A percentile compares a stretch with the other conserved stretches of the same genome.
These are phyloP conservation scores for Agrocybe chaxingu DNA, from an alignment of 768 basidiomycete genomes.

Conservation along the genomic window DNA sequence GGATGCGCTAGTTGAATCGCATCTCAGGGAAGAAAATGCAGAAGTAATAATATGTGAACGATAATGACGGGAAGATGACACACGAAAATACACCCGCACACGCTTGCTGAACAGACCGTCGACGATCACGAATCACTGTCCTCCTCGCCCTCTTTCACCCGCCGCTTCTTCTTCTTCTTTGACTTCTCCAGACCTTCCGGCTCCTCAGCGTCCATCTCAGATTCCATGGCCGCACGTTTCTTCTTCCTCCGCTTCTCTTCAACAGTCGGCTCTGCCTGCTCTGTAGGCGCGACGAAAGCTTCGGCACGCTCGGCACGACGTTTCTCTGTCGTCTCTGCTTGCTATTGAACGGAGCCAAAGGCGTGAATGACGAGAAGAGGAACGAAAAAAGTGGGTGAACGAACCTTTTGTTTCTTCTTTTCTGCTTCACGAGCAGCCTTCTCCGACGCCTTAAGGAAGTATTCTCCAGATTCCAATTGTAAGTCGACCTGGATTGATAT, in stretches of 20 bases:
- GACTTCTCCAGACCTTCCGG: constrained; percentile 30
- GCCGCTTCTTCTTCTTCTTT: constrained; percentile 32
- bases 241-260: constrained; percentile 69
- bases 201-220: constrained; percentile 31
- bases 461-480: constrained; percentile 95
- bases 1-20: too few relatives aligned
- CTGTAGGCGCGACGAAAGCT: constrained; percentile 85
- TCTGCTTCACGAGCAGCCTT: constrained; percentile 75
- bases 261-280: constrained; percentile 67
- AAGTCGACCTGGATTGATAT: constrained; percentile 65
- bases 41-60: not conserved
- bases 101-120: not conserved
- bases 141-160: constrained; percentile 22
- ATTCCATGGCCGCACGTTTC: constrained; percentile 37
- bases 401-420: constrained; percentile 74
- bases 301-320: constrained; percentile 80
- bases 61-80: not conserved
- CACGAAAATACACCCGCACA: constrained; percentile 6
- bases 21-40: too few relatives aligned
- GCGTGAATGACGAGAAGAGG: not conserved
- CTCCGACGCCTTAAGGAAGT: constrained; percentile 91
- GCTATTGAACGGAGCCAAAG: constrained; percentile 40
- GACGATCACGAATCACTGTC: constrained; percentile 10
- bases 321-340: constrained; percentile 71
- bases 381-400: constrained; percentile 5